Conservation (phyloP, 305 asterid genomes). For the Fraxinus sp. region DNA sequence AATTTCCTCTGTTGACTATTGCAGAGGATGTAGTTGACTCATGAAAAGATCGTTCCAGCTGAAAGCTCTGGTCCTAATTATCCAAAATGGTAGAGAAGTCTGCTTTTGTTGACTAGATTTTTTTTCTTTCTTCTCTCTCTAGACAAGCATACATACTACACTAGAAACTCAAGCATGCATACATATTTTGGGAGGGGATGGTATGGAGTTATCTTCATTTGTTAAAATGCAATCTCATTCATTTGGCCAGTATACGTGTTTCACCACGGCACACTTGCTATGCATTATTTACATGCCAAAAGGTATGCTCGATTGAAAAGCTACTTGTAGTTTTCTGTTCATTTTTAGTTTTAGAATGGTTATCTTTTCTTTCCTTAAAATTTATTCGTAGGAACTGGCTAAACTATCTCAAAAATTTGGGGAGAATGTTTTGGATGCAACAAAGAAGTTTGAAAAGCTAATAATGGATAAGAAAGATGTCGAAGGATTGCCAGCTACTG, state of each 20-base stretch:
- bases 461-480: conserved; percentile 80
- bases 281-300: neutral
- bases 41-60: neutral
- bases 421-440: conserved; percentile 92
- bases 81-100: neutral
- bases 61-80: neutral
- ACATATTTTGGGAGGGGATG: neutral
- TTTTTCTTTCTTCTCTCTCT: neutral
- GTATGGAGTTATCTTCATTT: neutral
- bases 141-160: neutral
- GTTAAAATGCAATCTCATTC: neutral
- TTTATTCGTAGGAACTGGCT: conserved; percentile 66
- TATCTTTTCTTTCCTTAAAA: conserved; percentile 14
- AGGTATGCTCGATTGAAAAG: neutral
- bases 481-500: conserved; percentile 83
- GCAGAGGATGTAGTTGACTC: neutral
- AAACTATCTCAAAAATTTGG: conserved; percentile 82
- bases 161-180: neutral
- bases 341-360: conserved; percentile 2
- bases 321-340: neutral
- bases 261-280: neutral
- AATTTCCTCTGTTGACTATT: neutral
- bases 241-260: neutral
- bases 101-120: neutral
- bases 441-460: conserved; percentile 89